phyloP scores from a whole-genome alignment of 1,139 yeast genomes.

The Pichiaceae sp. region DNA sequence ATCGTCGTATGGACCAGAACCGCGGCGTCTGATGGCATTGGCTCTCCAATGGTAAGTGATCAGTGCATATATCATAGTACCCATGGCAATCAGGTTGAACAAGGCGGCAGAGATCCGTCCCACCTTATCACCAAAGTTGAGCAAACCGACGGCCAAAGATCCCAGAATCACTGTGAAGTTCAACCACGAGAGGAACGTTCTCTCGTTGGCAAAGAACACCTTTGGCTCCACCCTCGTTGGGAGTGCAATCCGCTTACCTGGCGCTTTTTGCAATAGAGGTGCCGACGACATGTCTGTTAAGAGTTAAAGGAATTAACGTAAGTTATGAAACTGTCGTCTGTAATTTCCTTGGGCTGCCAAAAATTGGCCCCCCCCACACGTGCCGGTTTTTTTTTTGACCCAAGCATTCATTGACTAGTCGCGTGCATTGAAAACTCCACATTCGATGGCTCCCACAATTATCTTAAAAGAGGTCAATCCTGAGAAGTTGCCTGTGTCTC shows the following conservation, averaged over 20 bases:
- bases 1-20: slow-evolving; percentile 97
- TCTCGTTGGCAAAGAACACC: slow-evolving; percentile 96
- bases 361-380: too few species aligned
- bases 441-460: slow-evolving; percentile 2
- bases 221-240: slow-evolving; percentile 99
- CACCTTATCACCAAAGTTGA: slow-evolving; percentile 90
- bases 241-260: slow-evolving; percentile 87
- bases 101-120: slow-evolving; percentile 92
- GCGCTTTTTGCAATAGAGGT: slow-evolving; percentile 47
- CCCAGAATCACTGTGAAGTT: slow-evolving; percentile 97
- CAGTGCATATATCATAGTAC: slow-evolving; percentile 92
- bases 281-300: slow-evolving; percentile 41
- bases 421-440: too few species aligned
- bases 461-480: slow-evolving; percentile 7
- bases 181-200: slow-evolving; percentile 96
- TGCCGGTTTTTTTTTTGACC: too few species aligned
- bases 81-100: slow-evolving; percentile 93
- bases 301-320: neutral
- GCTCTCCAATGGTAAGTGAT: slow-evolving; percentile 99
- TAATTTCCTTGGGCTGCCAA: too few species aligned
- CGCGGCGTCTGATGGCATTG: slow-evolving; percentile 93
- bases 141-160: slow-evolving; percentile 89
- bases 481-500: slow-evolving; percentile 5
- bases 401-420: too few species aligned
- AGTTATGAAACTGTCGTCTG: too few species aligned